phyloP scores from a whole-genome alignment of 2,329 filamentous ascomycete genomes.

The Nemania sp. region DNA sequence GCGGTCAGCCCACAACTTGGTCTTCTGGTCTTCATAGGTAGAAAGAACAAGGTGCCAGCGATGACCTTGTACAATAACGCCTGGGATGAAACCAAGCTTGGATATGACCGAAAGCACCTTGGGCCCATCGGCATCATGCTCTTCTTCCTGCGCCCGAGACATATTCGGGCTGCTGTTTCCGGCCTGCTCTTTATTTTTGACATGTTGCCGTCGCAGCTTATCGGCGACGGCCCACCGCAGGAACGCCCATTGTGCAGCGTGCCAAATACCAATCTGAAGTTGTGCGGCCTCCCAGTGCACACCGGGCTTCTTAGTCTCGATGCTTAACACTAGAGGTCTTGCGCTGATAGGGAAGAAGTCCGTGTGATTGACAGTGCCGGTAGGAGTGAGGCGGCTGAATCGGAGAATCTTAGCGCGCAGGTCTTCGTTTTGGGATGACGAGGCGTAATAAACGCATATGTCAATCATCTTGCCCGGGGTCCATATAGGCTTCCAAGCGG shows the following conservation, averaged over 20 bases:
- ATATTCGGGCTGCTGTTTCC: not conserved
- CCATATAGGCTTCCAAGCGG: not conserved
- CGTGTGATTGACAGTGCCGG: conserved; percentile 5
- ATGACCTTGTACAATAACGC: conserved; percentile 13
- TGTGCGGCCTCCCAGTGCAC: conserved; percentile 5
- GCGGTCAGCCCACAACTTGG: not conserved
- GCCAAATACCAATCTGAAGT: conserved; percentile 16
- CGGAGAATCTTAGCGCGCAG: not conserved
- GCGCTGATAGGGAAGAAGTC: conserved; percentile 2
- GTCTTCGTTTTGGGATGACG: not conserved
- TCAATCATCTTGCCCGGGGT: not conserved
- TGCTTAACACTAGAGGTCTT: conserved; percentile 10
- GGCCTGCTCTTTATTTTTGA: not conserved
- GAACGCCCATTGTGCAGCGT: conserved; percentile 16
- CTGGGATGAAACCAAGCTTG: conserved; percentile 10
- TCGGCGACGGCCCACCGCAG: conserved; percentile 10
- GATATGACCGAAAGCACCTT: conserved; percentile 3
- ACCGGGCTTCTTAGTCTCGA: conserved; percentile 7
- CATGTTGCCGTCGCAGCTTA: not conserved
- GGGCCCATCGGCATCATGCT: not conserved
- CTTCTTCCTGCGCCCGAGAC: not conserved
- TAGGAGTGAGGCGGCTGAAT: not conserved
- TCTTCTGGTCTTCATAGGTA: conserved; percentile 8
- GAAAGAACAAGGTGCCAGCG: conserved; percentile 8
- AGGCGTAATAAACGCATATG: not conserved